These are phyloP conservation scores for Coemansia sp. DNA, from an alignment of 192 early-diverging fungal genomes.

Conservation along the genomic window DNA sequence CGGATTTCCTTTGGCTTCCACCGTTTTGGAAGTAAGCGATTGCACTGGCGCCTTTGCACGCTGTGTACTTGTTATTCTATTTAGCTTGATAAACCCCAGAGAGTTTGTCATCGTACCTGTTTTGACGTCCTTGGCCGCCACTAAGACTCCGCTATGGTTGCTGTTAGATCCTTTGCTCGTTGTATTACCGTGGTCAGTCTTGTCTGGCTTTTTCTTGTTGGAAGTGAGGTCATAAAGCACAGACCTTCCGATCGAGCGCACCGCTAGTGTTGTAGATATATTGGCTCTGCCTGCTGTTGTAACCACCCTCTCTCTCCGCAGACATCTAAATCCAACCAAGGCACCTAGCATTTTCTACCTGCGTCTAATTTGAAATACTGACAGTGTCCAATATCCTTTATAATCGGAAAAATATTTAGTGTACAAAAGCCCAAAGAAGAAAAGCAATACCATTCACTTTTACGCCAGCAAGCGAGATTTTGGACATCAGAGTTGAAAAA, in stretches of 20 bases:
- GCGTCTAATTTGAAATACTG: neutral
- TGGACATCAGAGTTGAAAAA: no score
- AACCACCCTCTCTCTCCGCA: neutral
- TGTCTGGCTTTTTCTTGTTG: neutral
- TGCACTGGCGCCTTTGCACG: conserved; percentile 4
- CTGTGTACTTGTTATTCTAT: neutral
- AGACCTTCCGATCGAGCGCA: conserved; percentile 1
- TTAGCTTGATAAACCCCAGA: conserved; percentile 28
- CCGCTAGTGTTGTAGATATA: neutral
- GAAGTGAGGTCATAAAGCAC: neutral
- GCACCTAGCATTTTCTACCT: neutral
- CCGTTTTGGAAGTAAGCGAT: conserved; percentile 26
- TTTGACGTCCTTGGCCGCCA: neutral
- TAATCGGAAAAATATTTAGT: neutral
- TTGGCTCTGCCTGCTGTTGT: neutral
- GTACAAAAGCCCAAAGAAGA: neutral
- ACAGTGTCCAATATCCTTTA: neutral
- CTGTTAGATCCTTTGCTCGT: neutral
- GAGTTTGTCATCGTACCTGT: neutral
- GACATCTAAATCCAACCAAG: neutral
- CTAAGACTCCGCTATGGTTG: neutral
- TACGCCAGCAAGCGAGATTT: no score
- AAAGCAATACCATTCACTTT: no score
- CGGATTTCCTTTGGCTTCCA: conserved; percentile 23
- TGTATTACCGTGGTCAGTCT: no score